Percentiles rank a stretch among this genome's conserved stretches.
Conservation (phyloP, 805 yeast species). For the Starmerella sp. region DNA sequence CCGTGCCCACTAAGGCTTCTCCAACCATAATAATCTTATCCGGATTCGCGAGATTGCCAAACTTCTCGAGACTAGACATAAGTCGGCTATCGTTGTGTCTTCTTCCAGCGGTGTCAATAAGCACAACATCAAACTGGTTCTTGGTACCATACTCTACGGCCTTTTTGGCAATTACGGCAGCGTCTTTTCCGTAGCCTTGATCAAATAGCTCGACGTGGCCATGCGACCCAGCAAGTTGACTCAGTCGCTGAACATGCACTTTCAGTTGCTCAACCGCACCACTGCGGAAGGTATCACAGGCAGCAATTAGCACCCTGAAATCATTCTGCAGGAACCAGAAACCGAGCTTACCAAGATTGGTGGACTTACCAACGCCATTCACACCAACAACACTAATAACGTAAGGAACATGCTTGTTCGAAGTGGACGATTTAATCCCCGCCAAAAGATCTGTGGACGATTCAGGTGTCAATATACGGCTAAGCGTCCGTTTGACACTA, state of each 20-base stretch:
- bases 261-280: slow-evolving; percentile 98
- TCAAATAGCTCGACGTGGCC: slow-evolving; percentile 67
- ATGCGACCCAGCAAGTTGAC: slow-evolving; percentile 39
- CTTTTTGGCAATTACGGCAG: slow-evolving; percentile 82
- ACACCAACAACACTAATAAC: slow-evolving; percentile 98
- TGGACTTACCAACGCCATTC: slow-evolving; percentile 95
- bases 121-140: slow-evolving; percentile 66
- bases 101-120: slow-evolving; percentile 96
- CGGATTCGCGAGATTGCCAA: slow-evolving; percentile 91
- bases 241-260: slow-evolving; percentile 80
- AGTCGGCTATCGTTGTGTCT: slow-evolving; percentile 88
- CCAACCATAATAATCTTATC: slow-evolving; percentile 98
- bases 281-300: slow-evolving; percentile 94
- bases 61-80: slow-evolving; percentile 91
- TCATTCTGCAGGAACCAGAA: slow-evolving; percentile 92
- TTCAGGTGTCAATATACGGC: slow-evolving; percentile 75
- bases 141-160: slow-evolving; percentile 72
- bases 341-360: slow-evolving; percentile 86
- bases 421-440: slow-evolving; percentile 47
- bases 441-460: slow-evolving; percentile 78
- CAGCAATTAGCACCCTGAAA: slow-evolving; percentile 76
- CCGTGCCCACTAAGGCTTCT: slow-evolving; percentile 95
- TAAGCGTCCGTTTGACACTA: slow-evolving; percentile 47
- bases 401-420: slow-evolving; percentile 45
- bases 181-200: slow-evolving; percentile 97